A percentile compares a stretch with the other conserved stretches of the same genome.
These are phyloP conservation scores for Talaromyces amestolkiae DNA, from an alignment of 2,329 filamentous ascomycete genomes.

Conservation along the genomic window DNA sequence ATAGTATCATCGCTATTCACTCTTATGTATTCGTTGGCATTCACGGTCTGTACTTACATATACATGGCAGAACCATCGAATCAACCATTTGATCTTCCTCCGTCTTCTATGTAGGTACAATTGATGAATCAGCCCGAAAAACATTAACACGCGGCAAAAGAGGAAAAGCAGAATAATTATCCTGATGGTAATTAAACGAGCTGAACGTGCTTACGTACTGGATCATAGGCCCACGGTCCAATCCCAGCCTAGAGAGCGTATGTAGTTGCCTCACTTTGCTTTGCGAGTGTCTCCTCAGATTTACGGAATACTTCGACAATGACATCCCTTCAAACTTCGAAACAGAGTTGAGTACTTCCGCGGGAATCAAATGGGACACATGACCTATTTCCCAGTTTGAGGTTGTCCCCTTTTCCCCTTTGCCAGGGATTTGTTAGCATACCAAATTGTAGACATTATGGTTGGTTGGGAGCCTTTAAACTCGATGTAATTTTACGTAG, in stretches of 20 bases:
- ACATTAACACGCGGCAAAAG: background rate
- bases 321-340: background rate
- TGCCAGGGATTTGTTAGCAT: background rate
- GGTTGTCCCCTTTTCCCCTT: background rate
- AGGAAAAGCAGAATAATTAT: background rate
- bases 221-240: background rate
- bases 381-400: constrained; percentile 3
- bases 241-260: background rate
- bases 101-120: background rate
- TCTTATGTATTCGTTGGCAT: constrained; percentile 3
- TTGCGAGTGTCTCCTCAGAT: background rate
- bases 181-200: background rate
- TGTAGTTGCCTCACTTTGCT: background rate
- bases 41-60: background rate
- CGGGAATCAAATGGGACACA: background rate
- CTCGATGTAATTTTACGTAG: background rate
- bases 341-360: background rate
- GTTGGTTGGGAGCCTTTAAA: background rate
- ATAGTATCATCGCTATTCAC: background rate
- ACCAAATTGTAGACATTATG: background rate
- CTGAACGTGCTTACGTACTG: constrained; percentile 1
- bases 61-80: background rate
- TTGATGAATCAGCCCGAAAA: background rate
- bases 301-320: background rate
- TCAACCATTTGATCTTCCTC: background rate